Base-by-base conservation (phyloP, 2,329 filamentous ascomycete genomes). In the Trichophyton verrucosum region DNA sequence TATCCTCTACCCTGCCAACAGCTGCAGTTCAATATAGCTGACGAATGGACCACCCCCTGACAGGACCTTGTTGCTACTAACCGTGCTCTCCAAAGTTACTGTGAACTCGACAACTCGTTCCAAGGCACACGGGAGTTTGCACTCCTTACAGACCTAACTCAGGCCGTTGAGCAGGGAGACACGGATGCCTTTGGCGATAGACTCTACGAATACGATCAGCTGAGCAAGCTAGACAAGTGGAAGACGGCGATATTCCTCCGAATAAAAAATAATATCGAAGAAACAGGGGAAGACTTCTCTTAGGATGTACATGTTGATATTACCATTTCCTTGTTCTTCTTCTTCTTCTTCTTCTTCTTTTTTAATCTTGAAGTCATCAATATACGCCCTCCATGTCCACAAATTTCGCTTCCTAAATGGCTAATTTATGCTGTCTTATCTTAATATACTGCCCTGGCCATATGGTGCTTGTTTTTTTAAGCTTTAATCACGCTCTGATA, bases 141-240 rank as follows among this genome's bases (percentile, higher is more conserved):
- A 76, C 80, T 97, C 33, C 80, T 97, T 46, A 78, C 81, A 6
- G 91, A 96, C 72, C 78, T 97, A 42, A 78, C 83, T 36, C 85
- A 87, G 62, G 84, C 88, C 3, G 81, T 96, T 61, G 86, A 94
- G 70, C 81, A 83, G 36, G 86, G 86, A 61, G 89, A 95, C 68
- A 86, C 88, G 72, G 90, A 96, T 68, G 80, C 81, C 63, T 97
- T 95, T 69, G 83, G 87, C 22, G 89, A 95, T 70, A 91, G 91
- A 73, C 76, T 94, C 65, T 95, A 88, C 79, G 86, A 92, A 73
- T 97, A 84, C 71, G 91, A 96, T 73, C 89, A 95, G 77, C 81
- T 96, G 77, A 94, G 86, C 77, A 94, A 94, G 80, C 77, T 97
- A 70, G 91, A 96, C 72, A 94, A 92, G 78, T 97, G 92, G 92